phyloP scores from a whole-genome alignment of 805 yeast genomes.

The Huiozyma naganishii region DNA sequence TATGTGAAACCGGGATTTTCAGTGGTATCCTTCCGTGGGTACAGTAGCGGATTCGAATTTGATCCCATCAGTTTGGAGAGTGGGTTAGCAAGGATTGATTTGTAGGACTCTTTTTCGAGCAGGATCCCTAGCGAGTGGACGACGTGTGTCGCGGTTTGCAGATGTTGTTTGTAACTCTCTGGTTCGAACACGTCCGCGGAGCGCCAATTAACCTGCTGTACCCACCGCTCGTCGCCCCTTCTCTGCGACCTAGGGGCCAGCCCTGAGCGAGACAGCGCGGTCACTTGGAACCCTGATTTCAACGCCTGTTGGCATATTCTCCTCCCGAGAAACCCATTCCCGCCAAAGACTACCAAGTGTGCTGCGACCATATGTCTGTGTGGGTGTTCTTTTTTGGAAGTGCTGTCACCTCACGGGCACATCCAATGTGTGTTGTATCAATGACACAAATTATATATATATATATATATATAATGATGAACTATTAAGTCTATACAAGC shows the following conservation, averaged over 20 bases:
- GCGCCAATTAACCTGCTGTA: constrained; percentile 51
- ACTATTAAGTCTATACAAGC: no score
- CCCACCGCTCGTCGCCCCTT: constrained; percentile 35
- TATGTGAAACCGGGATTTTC: constrained; percentile 31
- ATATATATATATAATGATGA: no score
- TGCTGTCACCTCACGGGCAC: background rate
- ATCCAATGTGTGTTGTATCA: background rate
- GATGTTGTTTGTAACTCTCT: constrained; percentile 33
- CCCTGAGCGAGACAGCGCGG: constrained; percentile 61
- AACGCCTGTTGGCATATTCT: constrained; percentile 63
- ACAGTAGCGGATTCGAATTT: constrained; percentile 40
- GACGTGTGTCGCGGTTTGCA: constrained; percentile 36
- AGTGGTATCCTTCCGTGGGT: constrained; percentile 13
- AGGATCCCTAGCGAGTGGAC: constrained; percentile 78
- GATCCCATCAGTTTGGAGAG: background rate
- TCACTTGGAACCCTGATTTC: constrained; percentile 50
- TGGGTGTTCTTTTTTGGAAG: background rate
- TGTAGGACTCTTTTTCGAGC: constrained; percentile 60
- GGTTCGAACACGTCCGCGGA: constrained; percentile 62
- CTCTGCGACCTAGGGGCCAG: constrained; percentile 31
- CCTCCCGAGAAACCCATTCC: constrained; percentile 72
- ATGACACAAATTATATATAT: no score
- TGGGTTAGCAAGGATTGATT: constrained; percentile 31
- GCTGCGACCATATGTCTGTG: background rate
- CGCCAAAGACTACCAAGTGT: constrained; percentile 63